Evolutionary conservation across 2,329 filamentous ascomycete species (phyloP).

Genomic region (Alternaria incomplexa): DNA sequence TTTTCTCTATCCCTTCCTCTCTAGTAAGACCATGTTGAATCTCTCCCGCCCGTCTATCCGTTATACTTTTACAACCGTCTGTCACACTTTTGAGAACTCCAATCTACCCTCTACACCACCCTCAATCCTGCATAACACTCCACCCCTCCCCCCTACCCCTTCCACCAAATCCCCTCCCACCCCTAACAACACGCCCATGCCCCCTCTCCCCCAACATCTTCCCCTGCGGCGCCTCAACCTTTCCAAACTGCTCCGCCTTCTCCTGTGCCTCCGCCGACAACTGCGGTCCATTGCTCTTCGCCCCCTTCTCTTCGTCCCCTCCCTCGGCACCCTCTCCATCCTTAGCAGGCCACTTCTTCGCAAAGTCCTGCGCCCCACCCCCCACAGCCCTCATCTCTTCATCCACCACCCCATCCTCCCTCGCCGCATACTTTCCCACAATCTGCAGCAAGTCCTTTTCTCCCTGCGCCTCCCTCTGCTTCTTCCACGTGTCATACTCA

Average conservation of each 20-base stretch:
- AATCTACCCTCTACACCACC: background rate
- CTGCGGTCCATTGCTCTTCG: background rate
- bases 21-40: background rate
- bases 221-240: conserved; percentile 21
- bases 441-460: conserved; percentile 25
- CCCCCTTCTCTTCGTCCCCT: background rate
- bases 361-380: conserved; percentile 40
- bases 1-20: background rate
- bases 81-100: background rate
- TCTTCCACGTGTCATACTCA: conserved; percentile 52
- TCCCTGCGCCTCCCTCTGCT: conserved; percentile 27
- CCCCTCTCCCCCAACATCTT: conserved; percentile 34
- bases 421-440: conserved; percentile 33
- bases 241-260: background rate
- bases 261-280: conserved; percentile 3
- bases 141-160: conserved; percentile 20
- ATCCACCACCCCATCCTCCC: conserved; percentile 22
- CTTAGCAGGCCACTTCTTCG: conserved; percentile 32
- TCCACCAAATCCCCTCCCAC: conserved; percentile 2
- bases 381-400: conserved; percentile 42
- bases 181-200: conserved; percentile 35
- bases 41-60: background rate
- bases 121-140: conserved; percentile 27
- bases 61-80: background rate
- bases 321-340: background rate